Conservation (phyloP, 495 filamentous ascomycete species). For the Annulohypoxylon bovei region DNA sequence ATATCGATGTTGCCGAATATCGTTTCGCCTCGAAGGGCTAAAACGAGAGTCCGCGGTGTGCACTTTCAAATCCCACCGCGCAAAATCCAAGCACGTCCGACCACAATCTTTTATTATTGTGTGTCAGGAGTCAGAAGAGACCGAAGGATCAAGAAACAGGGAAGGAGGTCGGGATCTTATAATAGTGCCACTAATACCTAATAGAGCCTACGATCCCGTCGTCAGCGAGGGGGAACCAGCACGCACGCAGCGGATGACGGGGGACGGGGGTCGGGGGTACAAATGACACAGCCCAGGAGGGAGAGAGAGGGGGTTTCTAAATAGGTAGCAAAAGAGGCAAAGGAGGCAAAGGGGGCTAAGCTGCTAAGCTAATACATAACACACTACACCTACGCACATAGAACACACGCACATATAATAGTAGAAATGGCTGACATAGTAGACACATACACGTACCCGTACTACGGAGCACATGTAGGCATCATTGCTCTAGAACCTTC, state of each 20-base stretch:
- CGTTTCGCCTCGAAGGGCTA: conserved; percentile 41
- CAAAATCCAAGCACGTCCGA: conserved; percentile 24
- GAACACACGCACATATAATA: conserved; percentile 12
- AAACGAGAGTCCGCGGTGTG: conserved; percentile 33
- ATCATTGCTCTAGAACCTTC: conserved; percentile 41
- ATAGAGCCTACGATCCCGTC: conserved; percentile 36
- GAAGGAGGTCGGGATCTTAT: conserved; percentile 41
- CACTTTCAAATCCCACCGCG: conserved; percentile 17
- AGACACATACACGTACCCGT: conserved; percentile 33
- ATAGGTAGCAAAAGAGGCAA: not conserved
- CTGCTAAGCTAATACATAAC: not conserved
- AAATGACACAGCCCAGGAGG: conserved; percentile 37
- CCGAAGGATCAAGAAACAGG: conserved; percentile 24
- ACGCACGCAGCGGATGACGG: conserved; percentile 1
- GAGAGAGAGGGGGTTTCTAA: not conserved
- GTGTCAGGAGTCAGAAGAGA: conserved; percentile 18
- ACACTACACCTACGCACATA: conserved; percentile 3
- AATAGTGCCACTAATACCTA: conserved; percentile 33
- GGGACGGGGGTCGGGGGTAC: too few relatives aligned
- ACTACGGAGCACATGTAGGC: conserved; percentile 40
- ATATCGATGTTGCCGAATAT: conserved; percentile 1
- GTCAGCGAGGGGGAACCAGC: conserved; percentile 36
- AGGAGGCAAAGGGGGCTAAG: conserved; percentile 15
- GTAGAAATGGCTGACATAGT: conserved; percentile 1
- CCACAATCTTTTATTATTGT: conserved; percentile 28